These are phyloP conservation scores for Paraphoma sp. DNA, from an alignment of 2,329 filamentous ascomycete species.

Conservation along the genomic window DNA sequence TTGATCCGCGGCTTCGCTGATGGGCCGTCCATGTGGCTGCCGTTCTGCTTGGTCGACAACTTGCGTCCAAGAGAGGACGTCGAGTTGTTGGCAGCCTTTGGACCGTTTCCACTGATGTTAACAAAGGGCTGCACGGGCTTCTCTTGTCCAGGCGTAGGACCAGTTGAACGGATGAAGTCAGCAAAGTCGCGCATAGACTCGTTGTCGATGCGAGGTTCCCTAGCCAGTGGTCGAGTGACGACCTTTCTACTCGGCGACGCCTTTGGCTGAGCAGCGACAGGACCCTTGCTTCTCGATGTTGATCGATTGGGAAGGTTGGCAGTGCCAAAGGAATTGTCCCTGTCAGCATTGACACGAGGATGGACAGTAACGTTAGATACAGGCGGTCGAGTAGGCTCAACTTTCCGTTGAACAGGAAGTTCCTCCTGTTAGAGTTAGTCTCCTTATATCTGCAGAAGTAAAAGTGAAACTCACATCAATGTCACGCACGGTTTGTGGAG, in stretches of 20 bases:
- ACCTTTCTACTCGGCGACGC: conserved; percentile 35
- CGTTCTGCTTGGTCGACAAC: conserved; percentile 29
- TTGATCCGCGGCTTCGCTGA: conserved; percentile 36
- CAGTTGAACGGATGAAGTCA: conserved; percentile 87
- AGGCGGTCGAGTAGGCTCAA: conserved; percentile 22
- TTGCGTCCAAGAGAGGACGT: conserved; percentile 38
- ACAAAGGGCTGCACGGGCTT: conserved; percentile 45
- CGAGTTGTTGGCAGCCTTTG: conserved; percentile 26
- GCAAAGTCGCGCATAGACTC: conserved; percentile 84
- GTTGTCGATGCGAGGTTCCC: conserved; percentile 74
- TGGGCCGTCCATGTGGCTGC: conserved; percentile 24
- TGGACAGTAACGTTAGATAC: conserved; percentile 39
- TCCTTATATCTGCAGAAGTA: not conserved
- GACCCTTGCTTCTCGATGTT: conserved; percentile 28
- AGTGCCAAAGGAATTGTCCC: conserved; percentile 37
- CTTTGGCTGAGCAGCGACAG: conserved; percentile 21
- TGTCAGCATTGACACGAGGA: conserved; percentile 38
- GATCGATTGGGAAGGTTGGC: conserved; percentile 31
- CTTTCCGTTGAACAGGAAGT: conserved; percentile 23
- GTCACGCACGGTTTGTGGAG: conserved; percentile 55
- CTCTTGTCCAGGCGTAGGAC: conserved; percentile 55
- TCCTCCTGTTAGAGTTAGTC: conserved; percentile 22
- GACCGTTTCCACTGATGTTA: conserved; percentile 24
- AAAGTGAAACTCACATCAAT: conserved; percentile 46
- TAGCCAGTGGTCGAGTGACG: conserved; percentile 55